A percentile compares a stretch with the other conserved stretches of the same genome.
These are phyloP conservation scores for Copromyces sp. DNA, from an alignment of 495 filamentous ascomycete species.

Conservation along the genomic window DNA sequence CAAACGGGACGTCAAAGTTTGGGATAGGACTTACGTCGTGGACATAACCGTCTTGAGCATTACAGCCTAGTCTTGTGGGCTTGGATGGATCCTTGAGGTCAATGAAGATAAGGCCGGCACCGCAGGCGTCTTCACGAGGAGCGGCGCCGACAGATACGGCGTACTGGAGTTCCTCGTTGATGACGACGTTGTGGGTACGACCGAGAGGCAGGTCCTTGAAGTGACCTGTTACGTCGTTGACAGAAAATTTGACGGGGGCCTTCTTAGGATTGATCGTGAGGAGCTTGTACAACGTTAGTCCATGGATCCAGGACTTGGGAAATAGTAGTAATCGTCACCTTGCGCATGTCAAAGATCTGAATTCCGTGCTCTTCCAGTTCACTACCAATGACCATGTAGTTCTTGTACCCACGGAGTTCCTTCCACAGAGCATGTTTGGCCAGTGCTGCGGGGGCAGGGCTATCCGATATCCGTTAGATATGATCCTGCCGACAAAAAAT, in stretches of 20 bases:
- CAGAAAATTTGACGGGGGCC: constrained; percentile 19
- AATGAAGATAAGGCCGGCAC: constrained; percentile 45
- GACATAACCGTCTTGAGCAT: constrained; percentile 45
- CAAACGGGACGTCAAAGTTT: not conserved
- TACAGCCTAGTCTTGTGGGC: constrained; percentile 42
- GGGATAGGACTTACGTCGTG: constrained; percentile 30
- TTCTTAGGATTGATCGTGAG: not conserved
- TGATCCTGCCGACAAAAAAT: not conserved
- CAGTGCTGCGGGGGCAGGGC: not conserved
- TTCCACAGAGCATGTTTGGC: constrained; percentile 10
- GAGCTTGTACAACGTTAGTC: not conserved
- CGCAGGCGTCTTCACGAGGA: constrained; percentile 36
- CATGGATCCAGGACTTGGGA: constrained; percentile 2
- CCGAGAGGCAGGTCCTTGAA: constrained; percentile 36
- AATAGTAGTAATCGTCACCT: constrained; percentile 16
- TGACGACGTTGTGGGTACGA: constrained; percentile 42
- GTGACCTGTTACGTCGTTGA: constrained; percentile 27
- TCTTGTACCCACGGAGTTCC: constrained; percentile 28
- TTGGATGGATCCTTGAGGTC: constrained; percentile 41
- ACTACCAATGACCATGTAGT: constrained; percentile 40
- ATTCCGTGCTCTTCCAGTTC: constrained; percentile 40
- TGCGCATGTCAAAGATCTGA: constrained; percentile 45
- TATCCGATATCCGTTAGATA: not conserved
- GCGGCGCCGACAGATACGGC: constrained; percentile 42
- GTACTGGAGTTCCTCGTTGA: constrained; percentile 41